Conservation (phyloP, 768 basidiomycete species). For the Lenzites betulinus region DNA sequence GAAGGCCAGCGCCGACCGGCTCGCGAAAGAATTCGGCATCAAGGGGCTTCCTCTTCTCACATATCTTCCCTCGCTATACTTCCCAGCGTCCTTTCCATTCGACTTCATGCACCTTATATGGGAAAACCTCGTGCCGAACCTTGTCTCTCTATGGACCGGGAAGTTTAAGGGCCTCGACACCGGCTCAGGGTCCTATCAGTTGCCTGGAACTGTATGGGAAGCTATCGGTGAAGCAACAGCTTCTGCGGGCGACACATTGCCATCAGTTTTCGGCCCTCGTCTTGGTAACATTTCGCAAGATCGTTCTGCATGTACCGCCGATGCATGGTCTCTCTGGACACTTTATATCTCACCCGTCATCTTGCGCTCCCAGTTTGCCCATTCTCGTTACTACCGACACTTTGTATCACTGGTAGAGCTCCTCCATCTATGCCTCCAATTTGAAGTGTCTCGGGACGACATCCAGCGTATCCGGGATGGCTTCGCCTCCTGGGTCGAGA, state of each 20-base stretch:
- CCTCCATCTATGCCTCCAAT: slow-evolving; percentile 38
- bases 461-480: slow-evolving; percentile 35
- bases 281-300: slow-evolving; percentile 34
- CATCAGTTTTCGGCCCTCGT: slow-evolving; percentile 36
- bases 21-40: slow-evolving; percentile 25
- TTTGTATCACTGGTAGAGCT: slow-evolving; percentile 41
- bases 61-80: slow-evolving; percentile 35
- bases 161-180: slow-evolving; percentile 35
- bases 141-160: slow-evolving; percentile 45
- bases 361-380: slow-evolving; percentile 34
- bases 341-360: slow-evolving; percentile 41
- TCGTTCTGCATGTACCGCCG: slow-evolving; percentile 21
- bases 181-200: neutral
- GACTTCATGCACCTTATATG: slow-evolving; percentile 54
- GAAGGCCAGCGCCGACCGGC: slow-evolving; percentile 4
- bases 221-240: slow-evolving; percentile 36
- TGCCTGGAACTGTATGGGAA: slow-evolving; percentile 36
- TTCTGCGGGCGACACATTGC: slow-evolving; percentile 36
- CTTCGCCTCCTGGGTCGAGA: slow-evolving; percentile 23
- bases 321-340: slow-evolving; percentile 40
- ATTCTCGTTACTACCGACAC: slow-evolving; percentile 41
- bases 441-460: slow-evolving; percentile 32
- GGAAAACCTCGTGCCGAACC: slow-evolving; percentile 45
- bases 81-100: slow-evolving; percentile 44
- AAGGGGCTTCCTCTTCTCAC: slow-evolving; percentile 34